phyloP scores from a whole-genome alignment of 768 basidiomycete genomes.

The Pisolithus microcarpus region DNA sequence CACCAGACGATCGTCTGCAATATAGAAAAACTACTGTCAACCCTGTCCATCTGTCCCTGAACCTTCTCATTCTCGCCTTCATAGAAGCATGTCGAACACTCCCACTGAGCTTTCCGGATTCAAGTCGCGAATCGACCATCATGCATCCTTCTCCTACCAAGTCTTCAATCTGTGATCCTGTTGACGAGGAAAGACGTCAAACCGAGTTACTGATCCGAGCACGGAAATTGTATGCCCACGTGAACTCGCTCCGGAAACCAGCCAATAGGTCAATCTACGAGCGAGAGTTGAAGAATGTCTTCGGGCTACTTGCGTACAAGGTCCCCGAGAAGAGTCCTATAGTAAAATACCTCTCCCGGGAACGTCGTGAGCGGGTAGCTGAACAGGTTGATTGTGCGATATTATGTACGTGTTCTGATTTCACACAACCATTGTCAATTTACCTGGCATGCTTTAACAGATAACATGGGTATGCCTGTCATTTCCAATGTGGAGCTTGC shows the following conservation, averaged over 20 bases:
- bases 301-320: constrained; percentile 76
- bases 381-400: constrained; percentile 87
- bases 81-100: constrained; percentile 76
- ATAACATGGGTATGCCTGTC: constrained; percentile 41
- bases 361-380: constrained; percentile 73
- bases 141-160: constrained; percentile 5
- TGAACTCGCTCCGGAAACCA: constrained; percentile 46
- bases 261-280: constrained; percentile 54
- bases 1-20: constrained; percentile 31
- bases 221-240: constrained; percentile 61
- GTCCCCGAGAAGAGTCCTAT: constrained; percentile 73
- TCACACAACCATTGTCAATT: neutral
- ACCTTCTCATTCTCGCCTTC: constrained; percentile 83
- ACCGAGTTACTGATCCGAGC: constrained; percentile 46
- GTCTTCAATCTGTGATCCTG: constrained; percentile 11
- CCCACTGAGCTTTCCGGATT: constrained; percentile 42
- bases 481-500: constrained; percentile 58
- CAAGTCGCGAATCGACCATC: constrained; percentile 6
- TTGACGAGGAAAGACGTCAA: constrained; percentile 37
- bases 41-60: constrained; percentile 71
- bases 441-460: constrained; percentile 27
- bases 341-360: constrained; percentile 66
- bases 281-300: constrained; percentile 67
- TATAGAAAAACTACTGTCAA: constrained; percentile 58
- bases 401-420: constrained; percentile 47